phyloP scores from a whole-genome alignment of 2,329 filamentous ascomycete species.

The Penicillium sp. region DNA sequence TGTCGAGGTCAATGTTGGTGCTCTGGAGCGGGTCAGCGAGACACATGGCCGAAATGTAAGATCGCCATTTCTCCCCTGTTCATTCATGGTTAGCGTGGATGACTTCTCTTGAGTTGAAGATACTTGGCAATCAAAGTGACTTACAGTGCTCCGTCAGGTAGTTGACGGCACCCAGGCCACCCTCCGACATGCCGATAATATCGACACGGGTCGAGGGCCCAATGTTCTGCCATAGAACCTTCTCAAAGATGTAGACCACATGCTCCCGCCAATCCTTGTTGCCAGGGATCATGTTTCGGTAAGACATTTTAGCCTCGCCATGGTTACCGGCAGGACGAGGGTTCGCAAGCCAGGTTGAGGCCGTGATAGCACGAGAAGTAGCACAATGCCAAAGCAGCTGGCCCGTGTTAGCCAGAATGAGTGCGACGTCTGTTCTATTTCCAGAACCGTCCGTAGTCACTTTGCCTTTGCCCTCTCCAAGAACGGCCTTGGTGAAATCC shows the following conservation, averaged over 20 bases:
- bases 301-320: slow-evolving; percentile 49
- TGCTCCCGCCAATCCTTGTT: slow-evolving; percentile 62
- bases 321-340: slow-evolving; percentile 65
- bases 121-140: slow-evolving; percentile 27
- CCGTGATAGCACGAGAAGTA: slow-evolving; percentile 59
- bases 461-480: slow-evolving; percentile 14
- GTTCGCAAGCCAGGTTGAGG: slow-evolving; percentile 55
- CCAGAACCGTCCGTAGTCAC: background rate
- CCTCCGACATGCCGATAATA: slow-evolving; percentile 69
- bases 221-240: slow-evolving; percentile 52
- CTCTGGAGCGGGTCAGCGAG: slow-evolving; percentile 40
- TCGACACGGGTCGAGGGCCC: slow-evolving; percentile 58
- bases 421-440: slow-evolving; percentile 29
- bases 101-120: background rate
- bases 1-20: slow-evolving; percentile 26
- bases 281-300: slow-evolving; percentile 61
- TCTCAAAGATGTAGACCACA: slow-evolving; percentile 64
- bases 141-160: slow-evolving; percentile 59
- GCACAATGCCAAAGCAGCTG: slow-evolving; percentile 74
- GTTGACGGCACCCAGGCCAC: slow-evolving; percentile 56
- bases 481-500: slow-evolving; percentile 56
- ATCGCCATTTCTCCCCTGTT: slow-evolving; percentile 41
- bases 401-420: slow-evolving; percentile 76
- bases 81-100: background rate
- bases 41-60: slow-evolving; percentile 41